These are phyloP conservation scores for Rhizoclosmatium globosum DNA, from an alignment of 192 early-diverging fungal species.

Conservation along the genomic window DNA sequence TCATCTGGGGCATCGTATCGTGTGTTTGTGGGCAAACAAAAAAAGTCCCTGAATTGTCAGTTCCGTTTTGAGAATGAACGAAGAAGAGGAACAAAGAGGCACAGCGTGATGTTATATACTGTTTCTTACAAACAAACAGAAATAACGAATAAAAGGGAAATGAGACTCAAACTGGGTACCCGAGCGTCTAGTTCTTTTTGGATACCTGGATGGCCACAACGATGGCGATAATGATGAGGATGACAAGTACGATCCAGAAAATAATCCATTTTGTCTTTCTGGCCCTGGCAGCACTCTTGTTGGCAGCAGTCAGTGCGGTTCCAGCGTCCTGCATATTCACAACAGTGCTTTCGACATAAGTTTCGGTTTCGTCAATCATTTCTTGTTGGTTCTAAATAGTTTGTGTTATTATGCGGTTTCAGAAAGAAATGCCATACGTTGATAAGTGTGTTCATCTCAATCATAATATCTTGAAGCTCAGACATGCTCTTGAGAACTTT, in stretches of 20 bases:
- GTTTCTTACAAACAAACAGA: too few species aligned
- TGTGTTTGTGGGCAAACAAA: constrained; percentile 3
- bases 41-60: background rate
- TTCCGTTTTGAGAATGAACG: too few species aligned
- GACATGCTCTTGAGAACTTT: constrained; percentile 29
- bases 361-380: constrained; percentile 29
- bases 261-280: constrained; percentile 31
- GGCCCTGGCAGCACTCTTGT: constrained; percentile 22
- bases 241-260: constrained; percentile 30
- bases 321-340: background rate
- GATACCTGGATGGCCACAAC: constrained; percentile 5
- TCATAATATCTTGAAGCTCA: constrained; percentile 24
- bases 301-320: constrained; percentile 9
- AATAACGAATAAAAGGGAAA: too few species aligned
- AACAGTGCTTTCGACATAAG: constrained; percentile 18
- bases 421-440: background rate
- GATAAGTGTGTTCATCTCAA: constrained; percentile 32
- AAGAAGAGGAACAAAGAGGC: too few species aligned
- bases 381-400: constrained; percentile 25
- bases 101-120: too few species aligned
- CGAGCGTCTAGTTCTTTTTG: too few species aligned
- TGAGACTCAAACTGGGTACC: too few species aligned
- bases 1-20: constrained; percentile 28
- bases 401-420: background rate
- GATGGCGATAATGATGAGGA: constrained; percentile 11